Base-by-base conservation (phyloP, 768 basidiomycete species). In the Hygrophoropsis aurantiaca region DNA sequence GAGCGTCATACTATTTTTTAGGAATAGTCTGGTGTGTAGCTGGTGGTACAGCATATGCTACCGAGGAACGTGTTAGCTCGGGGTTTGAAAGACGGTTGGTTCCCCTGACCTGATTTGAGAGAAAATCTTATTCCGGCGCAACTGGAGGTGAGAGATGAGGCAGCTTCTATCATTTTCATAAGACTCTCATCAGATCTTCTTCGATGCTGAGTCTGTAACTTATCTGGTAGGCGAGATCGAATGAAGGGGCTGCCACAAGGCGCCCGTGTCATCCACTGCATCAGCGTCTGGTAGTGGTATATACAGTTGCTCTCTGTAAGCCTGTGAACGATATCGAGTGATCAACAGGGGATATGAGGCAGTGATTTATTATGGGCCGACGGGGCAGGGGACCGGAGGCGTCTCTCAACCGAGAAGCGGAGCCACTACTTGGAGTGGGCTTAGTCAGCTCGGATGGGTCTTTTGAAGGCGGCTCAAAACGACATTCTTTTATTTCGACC, bases 61-160 rank as follows among this genome's bases (percentile, higher is more conserved):
- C 40, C 40, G 40, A 42, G 40, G 11, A 42, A 42, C 40, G 40
- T 42, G 40, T 42, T 42, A 4, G 40, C 25, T 42, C 40, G 40
- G 40, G 3, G 26, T 30, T 42, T 42, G 40, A 42, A 42, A 15
- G 40, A 11, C 27, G 24, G 19, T 16, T 16, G 24, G 40, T 26
- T n/a, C 27, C 27, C 40, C 40, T 42, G 40, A 16, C 11, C 25
- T 6, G 16, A 27, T 42, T 20, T 42, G 13, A 42, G 27, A 30
- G 40, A 26, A 24, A 26, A 3, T 9, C 40, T 40, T 26, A 26
- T 40, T 40, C 40, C 23, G 20, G 40, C 5, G 40, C 27, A 30
- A 6, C 27, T 30, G 27, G 7, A 40, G 23, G 5, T 9, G 23
- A 13, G 11, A 25, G 18, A 24, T 21, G 21, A 24, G n/a, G 7